Evolutionary conservation across 495 filamentous ascomycete species (phyloP).

Genomic region (Penicillium soppii): DNA sequence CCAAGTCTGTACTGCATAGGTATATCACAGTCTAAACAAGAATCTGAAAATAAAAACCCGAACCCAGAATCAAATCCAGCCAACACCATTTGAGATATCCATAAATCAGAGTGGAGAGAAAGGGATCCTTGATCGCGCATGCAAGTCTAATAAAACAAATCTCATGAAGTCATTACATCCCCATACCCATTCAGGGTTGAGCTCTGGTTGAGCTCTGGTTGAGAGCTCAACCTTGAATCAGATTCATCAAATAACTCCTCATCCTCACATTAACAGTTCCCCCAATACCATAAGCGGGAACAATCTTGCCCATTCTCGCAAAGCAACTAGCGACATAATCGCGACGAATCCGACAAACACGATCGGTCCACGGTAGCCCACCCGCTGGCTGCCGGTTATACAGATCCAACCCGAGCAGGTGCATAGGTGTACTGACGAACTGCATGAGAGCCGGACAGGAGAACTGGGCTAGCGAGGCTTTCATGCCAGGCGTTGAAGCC

Average conservation of each 20-base stretch:
- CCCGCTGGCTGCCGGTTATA: slow-evolving; percentile 68
- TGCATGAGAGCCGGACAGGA: slow-evolving; percentile 78
- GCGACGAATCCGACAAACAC: slow-evolving; percentile 61
- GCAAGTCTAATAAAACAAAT: background rate
- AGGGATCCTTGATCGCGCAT: background rate
- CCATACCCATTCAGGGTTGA: too few relatives aligned
- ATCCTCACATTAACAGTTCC: slow-evolving; percentile 84
- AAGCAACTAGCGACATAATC: slow-evolving; percentile 77
- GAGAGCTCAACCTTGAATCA: slow-evolving; percentile 42
- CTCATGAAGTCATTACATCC: background rate
- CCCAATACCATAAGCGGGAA: slow-evolving; percentile 91
- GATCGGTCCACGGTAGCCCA: slow-evolving; percentile 52
- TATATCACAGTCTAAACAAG: background rate
- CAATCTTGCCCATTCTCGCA: slow-evolving; percentile 85
- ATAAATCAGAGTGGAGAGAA: slow-evolving; percentile 6
- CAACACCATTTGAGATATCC: background rate
- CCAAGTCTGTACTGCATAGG: background rate
- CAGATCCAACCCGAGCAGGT: slow-evolving; percentile 83
- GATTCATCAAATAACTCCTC: slow-evolving; percentile 57
- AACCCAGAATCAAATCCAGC: background rate
- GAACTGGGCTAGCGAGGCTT: slow-evolving; percentile 73
- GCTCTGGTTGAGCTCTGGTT: too few relatives aligned
- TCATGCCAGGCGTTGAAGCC: slow-evolving; percentile 53
- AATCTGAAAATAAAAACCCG: background rate
- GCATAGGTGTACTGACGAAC: slow-evolving; percentile 79